Evolutionary conservation across 2,329 filamentous ascomycete genomes (phyloP), one percentile per base, ranked within the genome.

Genomic region (Colletotrichum noveboracense): DNA sequence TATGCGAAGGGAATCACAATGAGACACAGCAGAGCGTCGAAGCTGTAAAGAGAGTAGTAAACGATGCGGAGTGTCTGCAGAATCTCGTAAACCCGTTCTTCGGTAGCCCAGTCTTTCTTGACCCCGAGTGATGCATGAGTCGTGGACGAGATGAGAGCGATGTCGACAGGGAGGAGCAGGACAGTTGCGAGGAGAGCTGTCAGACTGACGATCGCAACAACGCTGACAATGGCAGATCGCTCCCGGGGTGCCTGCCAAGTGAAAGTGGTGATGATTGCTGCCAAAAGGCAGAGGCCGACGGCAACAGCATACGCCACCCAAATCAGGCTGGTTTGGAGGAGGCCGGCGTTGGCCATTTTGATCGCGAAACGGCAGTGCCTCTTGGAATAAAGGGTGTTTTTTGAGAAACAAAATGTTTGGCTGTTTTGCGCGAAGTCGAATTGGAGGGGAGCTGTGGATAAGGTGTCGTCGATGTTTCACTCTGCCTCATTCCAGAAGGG

Each of bases 51-150:
- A 1, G 93, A 90, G 85, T 98, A 98, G 87, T 99, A 99, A 73
- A 98, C 94, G 74, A 97, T 90, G 83, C 95, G 95, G 78, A 99
- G 89, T 0, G 95, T 95, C 77, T 92, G 89, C 18, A 96, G 88
- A 71, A 98, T 98, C 77, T 91, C 90, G 77, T 94, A 90, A 75
- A 98, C 92, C 69, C 92, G 92, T 78, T 94, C 91, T 30, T 95
- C 94, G 0, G 95, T 97, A 13, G 97, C 97, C 97, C 97, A 99
- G 79, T 96, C 93, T 85, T 98, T 98, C 87, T 98, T 97, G 65
- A 90, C 90, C 75, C 97, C 97, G 38, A 94, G 88, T 65, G 92
- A 91, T 7, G 93, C 91, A 71, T 93, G 93, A 16, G 93, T 94
- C 0, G 97, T 99, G 8, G 96, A 95, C 3, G 96, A 98, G 64